phyloP scores from a whole-genome alignment of 2,329 filamentous ascomycete genomes.

The Stachybotrys elegans region DNA sequence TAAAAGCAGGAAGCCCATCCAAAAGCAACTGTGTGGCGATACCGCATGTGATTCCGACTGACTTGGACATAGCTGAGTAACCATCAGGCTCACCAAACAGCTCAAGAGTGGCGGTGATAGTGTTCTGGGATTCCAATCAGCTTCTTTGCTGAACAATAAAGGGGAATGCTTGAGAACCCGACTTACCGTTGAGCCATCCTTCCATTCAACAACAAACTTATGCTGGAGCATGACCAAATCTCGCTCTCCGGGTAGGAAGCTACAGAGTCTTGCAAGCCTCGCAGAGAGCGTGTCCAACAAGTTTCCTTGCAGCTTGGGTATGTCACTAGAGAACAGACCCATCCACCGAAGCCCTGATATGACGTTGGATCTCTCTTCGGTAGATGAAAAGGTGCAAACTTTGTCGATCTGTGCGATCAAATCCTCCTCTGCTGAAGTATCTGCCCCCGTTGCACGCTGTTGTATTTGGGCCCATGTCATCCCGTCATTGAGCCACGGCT shows the following conservation, averaged over 20 bases:
- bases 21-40: slow-evolving; percentile 59
- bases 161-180: background rate
- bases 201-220: slow-evolving; percentile 63
- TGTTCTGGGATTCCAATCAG: slow-evolving; percentile 38
- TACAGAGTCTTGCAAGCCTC: slow-evolving; percentile 61
- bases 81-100: slow-evolving; percentile 64
- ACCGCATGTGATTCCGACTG: slow-evolving; percentile 63
- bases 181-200: slow-evolving; percentile 45
- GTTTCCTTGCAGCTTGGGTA: slow-evolving; percentile 55
- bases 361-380: slow-evolving; percentile 37
- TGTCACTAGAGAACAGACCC: slow-evolving; percentile 46
- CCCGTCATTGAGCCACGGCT: slow-evolving; percentile 13
- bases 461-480: slow-evolving; percentile 18
- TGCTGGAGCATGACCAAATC: slow-evolving; percentile 58
- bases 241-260: slow-evolving; percentile 62
- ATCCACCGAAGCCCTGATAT: slow-evolving; percentile 22
- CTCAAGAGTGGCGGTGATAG: slow-evolving; percentile 57
- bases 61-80: slow-evolving; percentile 63
- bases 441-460: slow-evolving; percentile 8
- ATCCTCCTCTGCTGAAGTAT: slow-evolving; percentile 29
- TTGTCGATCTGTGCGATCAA: slow-evolving; percentile 56
- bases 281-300: slow-evolving; percentile 69
- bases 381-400: slow-evolving; percentile 54
- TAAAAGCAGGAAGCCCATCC: slow-evolving; percentile 33
- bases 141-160: slow-evolving; percentile 1